A percentile compares a stretch with the other conserved stretches of the same genome.
phyloP scores from a whole-genome alignment of 2,329 filamentous ascomycete species.

The Scleromitrula shiraiana region DNA sequence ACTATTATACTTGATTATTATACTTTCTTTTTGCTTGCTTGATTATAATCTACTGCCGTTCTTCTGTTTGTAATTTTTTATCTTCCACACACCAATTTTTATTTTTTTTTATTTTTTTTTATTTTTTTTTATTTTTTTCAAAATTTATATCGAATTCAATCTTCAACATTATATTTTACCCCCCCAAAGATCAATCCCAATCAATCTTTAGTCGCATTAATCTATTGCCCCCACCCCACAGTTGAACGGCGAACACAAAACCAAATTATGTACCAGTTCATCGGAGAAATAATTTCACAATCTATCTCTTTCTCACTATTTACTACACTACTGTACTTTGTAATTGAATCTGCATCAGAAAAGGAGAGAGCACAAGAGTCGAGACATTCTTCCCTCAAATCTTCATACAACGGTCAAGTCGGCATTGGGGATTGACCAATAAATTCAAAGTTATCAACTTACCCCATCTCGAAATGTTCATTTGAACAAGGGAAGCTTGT shows the following conservation, averaged over 20 bases:
- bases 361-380: conserved; percentile 6
- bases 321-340: too few species aligned
- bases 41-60: too few species aligned
- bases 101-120: too few species aligned
- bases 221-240: conserved; percentile 1
- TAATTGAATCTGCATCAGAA: conserved; percentile 1
- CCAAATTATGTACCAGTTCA: background rate
- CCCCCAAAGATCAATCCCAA: background rate
- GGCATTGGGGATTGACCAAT: conserved; percentile 1
- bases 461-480: conserved; percentile 5
- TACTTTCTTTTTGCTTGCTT: background rate
- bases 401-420: background rate
- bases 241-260: background rate
- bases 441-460: background rate
- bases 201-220: conserved; percentile 1
- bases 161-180: too few species aligned
- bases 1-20: too few species aligned
- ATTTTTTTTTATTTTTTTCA: background rate
- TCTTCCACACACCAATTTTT: background rate
- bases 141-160: too few species aligned
- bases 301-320: conserved; percentile 1
- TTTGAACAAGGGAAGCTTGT: conserved; percentile 3
- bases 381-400: conserved; percentile 1
- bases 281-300: conserved; percentile 6
- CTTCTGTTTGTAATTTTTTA: background rate